A percentile compares a stretch with the other conserved stretches of the same genome.
These are phyloP conservation scores for Vitis hybrid DNA, from an alignment of 177 flowering plant genomes.

Conservation along the genomic window DNA sequence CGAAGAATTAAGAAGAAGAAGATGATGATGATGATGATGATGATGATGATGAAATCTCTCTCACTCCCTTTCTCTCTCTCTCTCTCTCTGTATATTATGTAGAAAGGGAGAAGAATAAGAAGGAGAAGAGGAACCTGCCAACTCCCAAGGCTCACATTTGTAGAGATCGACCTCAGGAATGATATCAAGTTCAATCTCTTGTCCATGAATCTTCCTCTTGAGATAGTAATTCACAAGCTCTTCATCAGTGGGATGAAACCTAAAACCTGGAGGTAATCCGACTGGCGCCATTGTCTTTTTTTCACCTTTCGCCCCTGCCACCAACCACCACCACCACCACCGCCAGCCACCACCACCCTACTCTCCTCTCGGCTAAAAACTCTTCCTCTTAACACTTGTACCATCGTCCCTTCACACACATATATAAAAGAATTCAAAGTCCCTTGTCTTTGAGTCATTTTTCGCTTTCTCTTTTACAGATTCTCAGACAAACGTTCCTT, in stretches of 20 bases:
- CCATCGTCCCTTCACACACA: slow-evolving; percentile 8
- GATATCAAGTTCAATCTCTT: slow-evolving; percentile 73
- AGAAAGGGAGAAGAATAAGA: not conserved
- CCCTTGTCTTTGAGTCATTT: slow-evolving; percentile 36
- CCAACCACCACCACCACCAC: not conserved
- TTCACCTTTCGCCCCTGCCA: not conserved
- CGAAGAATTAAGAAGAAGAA: too few relatives aligned
- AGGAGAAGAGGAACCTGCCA: slow-evolving; percentile 52
- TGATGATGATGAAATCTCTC: too few relatives aligned
- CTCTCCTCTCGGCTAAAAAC: not conserved
- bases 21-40: too few relatives aligned
- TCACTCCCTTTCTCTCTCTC: too few relatives aligned
- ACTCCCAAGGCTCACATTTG: slow-evolving; percentile 94
- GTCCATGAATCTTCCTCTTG: slow-evolving; percentile 73
- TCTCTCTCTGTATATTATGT: too few relatives aligned
- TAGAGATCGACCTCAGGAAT: slow-evolving; percentile 91
- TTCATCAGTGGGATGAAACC: slow-evolving; percentile 90
- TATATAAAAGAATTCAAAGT: slow-evolving; percentile 47
- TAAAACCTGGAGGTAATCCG: slow-evolving; percentile 85
- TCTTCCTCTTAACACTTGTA: not conserved
- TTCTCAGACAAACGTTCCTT: slow-evolving; percentile 56
- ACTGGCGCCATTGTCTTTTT: slow-evolving; percentile 59
- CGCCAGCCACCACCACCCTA: not conserved
- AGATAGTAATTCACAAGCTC: slow-evolving; percentile 88
- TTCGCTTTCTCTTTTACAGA: slow-evolving; percentile 56